A percentile compares a stretch with the other conserved stretches of the same genome.
Evolutionary conservation across 768 basidiomycete genomes (phyloP).

Genomic region (Goffeauzyma gilvescens): DNA sequence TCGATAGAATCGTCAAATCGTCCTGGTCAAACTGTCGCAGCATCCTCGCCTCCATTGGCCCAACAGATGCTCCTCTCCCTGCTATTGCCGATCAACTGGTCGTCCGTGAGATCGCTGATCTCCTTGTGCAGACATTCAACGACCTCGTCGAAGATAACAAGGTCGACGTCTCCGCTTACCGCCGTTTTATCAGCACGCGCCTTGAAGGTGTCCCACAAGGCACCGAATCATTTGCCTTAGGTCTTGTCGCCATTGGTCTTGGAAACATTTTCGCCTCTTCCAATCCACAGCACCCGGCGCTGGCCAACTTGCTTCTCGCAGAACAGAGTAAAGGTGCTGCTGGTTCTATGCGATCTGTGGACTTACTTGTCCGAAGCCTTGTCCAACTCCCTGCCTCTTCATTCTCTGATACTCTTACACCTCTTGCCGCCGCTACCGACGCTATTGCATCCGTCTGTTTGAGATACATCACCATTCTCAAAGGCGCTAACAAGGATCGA

Average conservation of each 20-base stretch:
- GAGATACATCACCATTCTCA: conserved; percentile 20
- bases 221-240: conserved; percentile 24
- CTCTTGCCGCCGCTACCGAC: conserved; percentile 7
- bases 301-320: conserved; percentile 23
- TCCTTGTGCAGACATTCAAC: conserved; percentile 23
- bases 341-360: conserved; percentile 15
- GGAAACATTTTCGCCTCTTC: too few species aligned
- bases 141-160: conserved; percentile 17
- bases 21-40: conserved; percentile 11
- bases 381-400: neutral
- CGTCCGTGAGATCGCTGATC: conserved; percentile 23
- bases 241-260: conserved; percentile 26
- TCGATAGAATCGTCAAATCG: conserved; percentile 17
- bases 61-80: conserved; percentile 17
- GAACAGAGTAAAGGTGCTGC: conserved; percentile 21
- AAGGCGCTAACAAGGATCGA: too few species aligned
- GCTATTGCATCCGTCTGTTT: conserved; percentile 27
- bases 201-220: conserved; percentile 17
- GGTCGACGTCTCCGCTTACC: conserved; percentile 19
- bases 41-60: conserved; percentile 9
- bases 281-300: conserved; percentile 15
- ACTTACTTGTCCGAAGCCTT: conserved; percentile 22
- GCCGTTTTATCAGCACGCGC: conserved; percentile 19
- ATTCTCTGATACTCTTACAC: neutral
- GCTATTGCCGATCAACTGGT: conserved; percentile 27